These are phyloP conservation scores for Kalanchoe fedtschenkoi DNA, from an alignment of 164 flowering plant species.

Conservation along the genomic window DNA sequence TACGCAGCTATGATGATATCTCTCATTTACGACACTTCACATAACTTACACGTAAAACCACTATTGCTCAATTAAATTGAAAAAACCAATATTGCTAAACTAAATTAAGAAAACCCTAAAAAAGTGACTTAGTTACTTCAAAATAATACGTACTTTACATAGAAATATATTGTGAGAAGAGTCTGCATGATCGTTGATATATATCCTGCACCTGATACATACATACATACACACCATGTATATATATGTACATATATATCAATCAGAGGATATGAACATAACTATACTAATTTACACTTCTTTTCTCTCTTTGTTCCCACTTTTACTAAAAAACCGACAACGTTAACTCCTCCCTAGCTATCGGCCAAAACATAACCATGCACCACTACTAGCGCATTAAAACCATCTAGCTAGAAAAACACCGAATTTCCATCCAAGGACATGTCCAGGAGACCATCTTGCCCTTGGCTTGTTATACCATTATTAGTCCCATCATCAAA, in stretches of 20 bases:
- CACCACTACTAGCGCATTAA: neutral
- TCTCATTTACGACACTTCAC: too few species aligned
- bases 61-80: too few species aligned
- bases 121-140: too few species aligned
- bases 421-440: conserved; percentile 5
- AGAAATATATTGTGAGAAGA: too few species aligned
- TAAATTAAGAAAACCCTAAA: too few species aligned
- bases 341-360: neutral
- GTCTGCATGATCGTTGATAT: neutral
- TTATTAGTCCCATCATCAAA: conserved; percentile 2
- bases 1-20: too few species aligned
- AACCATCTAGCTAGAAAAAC: neutral
- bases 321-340: neutral
- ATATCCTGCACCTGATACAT: neutral
- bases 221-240: too few species aligned
- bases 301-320: neutral
- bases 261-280: conserved; percentile 1
- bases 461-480: neutral
- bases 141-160: too few species aligned
- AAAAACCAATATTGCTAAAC: too few species aligned
- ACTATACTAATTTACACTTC: neutral
- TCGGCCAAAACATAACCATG: neutral
- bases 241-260: neutral
- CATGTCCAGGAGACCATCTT: neutral
- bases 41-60: too few species aligned